phyloP scores from a whole-genome alignment of 2,329 filamentous ascomycete genomes.

The Byssothecium circinans region DNA sequence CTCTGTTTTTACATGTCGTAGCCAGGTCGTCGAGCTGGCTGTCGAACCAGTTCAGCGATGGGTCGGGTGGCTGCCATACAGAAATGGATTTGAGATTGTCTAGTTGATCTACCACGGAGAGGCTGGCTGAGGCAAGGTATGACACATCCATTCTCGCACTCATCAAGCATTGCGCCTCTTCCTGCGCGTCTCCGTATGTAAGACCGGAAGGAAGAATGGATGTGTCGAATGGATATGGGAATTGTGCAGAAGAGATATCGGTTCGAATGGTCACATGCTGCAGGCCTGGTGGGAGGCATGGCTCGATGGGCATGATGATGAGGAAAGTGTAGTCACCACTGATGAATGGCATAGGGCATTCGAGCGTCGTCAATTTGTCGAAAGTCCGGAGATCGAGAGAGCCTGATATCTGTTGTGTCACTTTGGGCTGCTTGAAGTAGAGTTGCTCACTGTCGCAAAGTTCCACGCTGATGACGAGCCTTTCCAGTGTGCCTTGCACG shows the following conservation, averaged over 20 bases:
- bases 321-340: slow-evolving; percentile 26
- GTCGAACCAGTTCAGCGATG: slow-evolving; percentile 25
- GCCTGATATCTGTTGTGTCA: slow-evolving; percentile 16
- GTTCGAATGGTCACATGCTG: slow-evolving; percentile 25
- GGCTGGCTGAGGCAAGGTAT: slow-evolving; percentile 24
- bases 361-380: slow-evolving; percentile 24
- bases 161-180: slow-evolving; percentile 13
- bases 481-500: slow-evolving; percentile 16
- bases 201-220: slow-evolving; percentile 18
- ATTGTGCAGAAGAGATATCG: slow-evolving; percentile 30
- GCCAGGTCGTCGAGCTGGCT: slow-evolving; percentile 25
- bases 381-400: slow-evolving; percentile 27
- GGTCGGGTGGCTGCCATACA: slow-evolving; percentile 32
- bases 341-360: slow-evolving; percentile 28
- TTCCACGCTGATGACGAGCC: slow-evolving; percentile 25
- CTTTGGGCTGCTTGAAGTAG: slow-evolving; percentile 26
- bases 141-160: slow-evolving; percentile 31
- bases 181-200: slow-evolving; percentile 19
- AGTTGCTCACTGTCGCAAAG: slow-evolving; percentile 18
- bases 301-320: slow-evolving; percentile 23
- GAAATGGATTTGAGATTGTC: slow-evolving; percentile 23
- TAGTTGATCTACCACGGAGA: slow-evolving; percentile 21
- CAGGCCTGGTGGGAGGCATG: slow-evolving; percentile 24
- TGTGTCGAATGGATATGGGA: slow-evolving; percentile 19
- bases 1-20: slow-evolving; percentile 29